These are phyloP conservation scores for Rhodofomes roseus DNA, from an alignment of 1,284 basidiomycete species.

Conservation along the genomic window DNA sequence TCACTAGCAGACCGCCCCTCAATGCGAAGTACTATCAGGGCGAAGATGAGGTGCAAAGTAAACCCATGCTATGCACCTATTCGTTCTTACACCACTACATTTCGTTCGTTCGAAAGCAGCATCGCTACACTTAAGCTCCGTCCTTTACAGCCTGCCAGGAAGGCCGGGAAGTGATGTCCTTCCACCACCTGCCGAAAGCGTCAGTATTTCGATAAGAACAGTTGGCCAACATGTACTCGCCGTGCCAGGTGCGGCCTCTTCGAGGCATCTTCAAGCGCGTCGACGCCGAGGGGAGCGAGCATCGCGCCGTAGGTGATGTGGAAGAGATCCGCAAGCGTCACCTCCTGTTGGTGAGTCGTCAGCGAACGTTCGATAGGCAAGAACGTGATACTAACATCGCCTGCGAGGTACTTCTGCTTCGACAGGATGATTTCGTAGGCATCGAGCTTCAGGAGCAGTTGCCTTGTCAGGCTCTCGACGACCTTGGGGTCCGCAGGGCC, in stretches of 20 bases:
- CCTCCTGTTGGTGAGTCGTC: slow-evolving; percentile 21
- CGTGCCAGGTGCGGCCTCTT: slow-evolving; percentile 29
- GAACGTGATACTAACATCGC: slow-evolving; percentile 33
- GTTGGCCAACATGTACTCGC: slow-evolving; percentile 6
- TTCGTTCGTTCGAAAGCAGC: too few species aligned
- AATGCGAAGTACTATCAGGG: too few species aligned
- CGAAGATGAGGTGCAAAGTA: too few species aligned
- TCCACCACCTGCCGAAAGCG: slow-evolving; percentile 31
- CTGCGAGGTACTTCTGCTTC: slow-evolving; percentile 44
- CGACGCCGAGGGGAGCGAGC: slow-evolving; percentile 17
- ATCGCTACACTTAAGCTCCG: slow-evolving; percentile 9
- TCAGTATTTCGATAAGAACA: neutral
- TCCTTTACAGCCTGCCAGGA: slow-evolving; percentile 34
- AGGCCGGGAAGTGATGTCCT: slow-evolving; percentile 29
- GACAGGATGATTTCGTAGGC: slow-evolving; percentile 43
- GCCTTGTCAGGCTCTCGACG: neutral
- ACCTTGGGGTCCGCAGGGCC: neutral
- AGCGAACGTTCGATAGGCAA: neutral
- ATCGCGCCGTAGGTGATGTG: slow-evolving; percentile 44
- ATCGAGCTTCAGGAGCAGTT: slow-evolving; percentile 34
- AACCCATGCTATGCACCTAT: too few species aligned
- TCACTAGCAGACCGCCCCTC: too few species aligned
- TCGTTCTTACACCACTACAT: too few species aligned
- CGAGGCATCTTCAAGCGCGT: slow-evolving; percentile 18
- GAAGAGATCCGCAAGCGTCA: slow-evolving; percentile 50